Evolutionary conservation across 257 asterid genomes (phyloP), one percentile per base, ranked within the genome.

Genomic region (Nicotiana benthamiana): DNA sequence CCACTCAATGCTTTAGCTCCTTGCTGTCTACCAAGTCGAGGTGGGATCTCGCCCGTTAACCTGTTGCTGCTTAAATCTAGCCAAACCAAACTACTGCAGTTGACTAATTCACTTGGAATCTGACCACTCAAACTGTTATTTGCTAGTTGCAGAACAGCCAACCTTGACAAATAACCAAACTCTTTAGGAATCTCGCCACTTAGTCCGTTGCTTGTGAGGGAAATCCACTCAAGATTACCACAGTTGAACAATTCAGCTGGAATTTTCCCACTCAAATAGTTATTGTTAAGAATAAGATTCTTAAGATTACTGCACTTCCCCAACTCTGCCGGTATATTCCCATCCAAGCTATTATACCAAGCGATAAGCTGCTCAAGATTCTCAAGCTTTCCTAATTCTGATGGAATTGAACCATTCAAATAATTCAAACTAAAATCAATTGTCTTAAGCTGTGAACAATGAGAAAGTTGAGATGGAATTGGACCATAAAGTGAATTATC

Each of bases 311-410:
- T 92, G 92, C 97, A 92, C 27, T 89, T 91, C 61, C 99, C 99
- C 65, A 93, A 65, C 84, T 92, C 94, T 34, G 94, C 83, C 0
- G 99, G 98, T 62, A 95, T 86, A 40, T 65, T 88, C 34, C 99
- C 98, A 68, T 88, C 93, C 88, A 95, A 83, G 80, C 91, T 82
- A 76, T 95, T 93, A 89, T 93, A 95, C 99, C 99, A 95, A 0
- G 98, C 98, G 4, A 95, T 93, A 20, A 95, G 83, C 88, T 93
- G 98, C 87, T 93, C 98, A 13, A 95, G 90, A 77, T 93, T 93
- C 80, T 84, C 89, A 0, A 95, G 96, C 54, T 88, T 87, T 28
- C 97, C 99, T 0, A 95, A 75, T 26, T 95, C 99, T 0, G 83
- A 75, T 1, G 98, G 99, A 59, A 95, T 90, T 2, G 98, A 89